phyloP scores from a whole-genome alignment of 2,329 filamentous ascomycete species.

The Apiospora arundinis region DNA sequence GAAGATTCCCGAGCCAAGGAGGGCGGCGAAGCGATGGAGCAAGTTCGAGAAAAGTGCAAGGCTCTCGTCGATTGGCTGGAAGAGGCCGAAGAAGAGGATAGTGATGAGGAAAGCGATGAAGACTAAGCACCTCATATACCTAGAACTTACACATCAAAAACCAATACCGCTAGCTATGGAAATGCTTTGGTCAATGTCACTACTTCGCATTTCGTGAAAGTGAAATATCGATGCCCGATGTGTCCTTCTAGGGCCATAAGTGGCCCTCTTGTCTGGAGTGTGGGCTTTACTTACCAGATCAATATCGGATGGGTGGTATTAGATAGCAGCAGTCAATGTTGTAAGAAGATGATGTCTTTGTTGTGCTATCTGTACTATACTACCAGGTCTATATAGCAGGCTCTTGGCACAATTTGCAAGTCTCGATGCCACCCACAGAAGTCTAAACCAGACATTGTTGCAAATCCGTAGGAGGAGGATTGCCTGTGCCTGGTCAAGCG shows the following conservation, averaged over 20 bases:
- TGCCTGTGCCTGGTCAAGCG: too few species aligned
- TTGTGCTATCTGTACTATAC: too few species aligned
- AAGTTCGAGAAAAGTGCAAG: conserved; percentile 75
- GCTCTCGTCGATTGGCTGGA: conserved; percentile 85
- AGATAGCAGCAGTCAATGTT: too few species aligned
- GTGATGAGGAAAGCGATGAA: conserved; percentile 71
- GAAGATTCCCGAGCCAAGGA: conserved; percentile 70
- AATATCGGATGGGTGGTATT: not conserved
- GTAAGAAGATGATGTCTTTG: too few species aligned
- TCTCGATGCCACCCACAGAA: too few species aligned
- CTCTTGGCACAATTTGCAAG: too few species aligned
- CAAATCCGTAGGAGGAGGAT: too few species aligned
- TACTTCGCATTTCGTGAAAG: not conserved
- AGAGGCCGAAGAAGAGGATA: conserved; percentile 75
- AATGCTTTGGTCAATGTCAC: not conserved
- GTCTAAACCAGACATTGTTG: too few species aligned
- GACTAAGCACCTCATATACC: conserved; percentile 32
- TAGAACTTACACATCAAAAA: not conserved
- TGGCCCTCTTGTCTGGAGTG: not conserved
- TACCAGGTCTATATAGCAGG: too few species aligned
- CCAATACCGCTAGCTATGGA: not conserved
- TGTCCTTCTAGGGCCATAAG: not conserved
- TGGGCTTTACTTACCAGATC: not conserved
- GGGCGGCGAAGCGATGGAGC: conserved; percentile 71
- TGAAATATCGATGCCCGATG: not conserved